phyloP scores from a whole-genome alignment of 108 stramenopile species.

The Nitzschia palea region DNA sequence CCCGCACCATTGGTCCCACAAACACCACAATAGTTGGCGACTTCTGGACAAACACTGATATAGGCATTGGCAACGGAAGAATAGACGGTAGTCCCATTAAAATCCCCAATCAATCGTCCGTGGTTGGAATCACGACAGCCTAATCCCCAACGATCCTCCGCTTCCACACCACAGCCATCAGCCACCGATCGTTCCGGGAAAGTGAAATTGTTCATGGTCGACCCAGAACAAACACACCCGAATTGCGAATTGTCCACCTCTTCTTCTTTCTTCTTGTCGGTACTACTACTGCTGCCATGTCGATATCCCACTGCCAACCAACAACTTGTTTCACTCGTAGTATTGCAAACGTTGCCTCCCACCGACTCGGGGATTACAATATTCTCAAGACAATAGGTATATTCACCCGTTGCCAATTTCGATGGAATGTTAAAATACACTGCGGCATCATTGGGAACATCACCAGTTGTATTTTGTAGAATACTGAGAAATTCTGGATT shows the following conservation, averaged over 20 bases:
- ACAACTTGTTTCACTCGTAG: background rate
- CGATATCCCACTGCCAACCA: background rate
- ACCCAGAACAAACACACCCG: background rate
- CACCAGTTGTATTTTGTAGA: background rate
- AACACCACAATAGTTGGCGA: background rate
- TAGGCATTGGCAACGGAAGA: background rate
- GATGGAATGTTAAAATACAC: slow-evolving; percentile 5
- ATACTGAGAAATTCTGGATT: background rate
- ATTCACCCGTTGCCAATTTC: background rate
- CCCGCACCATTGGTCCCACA: background rate
- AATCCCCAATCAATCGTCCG: background rate
- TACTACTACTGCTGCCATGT: background rate
- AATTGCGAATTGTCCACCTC: background rate
- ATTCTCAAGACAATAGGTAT: background rate
- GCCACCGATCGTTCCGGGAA: background rate
- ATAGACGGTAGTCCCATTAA: background rate
- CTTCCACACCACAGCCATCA: background rate
- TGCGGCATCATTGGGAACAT: background rate
- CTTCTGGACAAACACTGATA: background rate
- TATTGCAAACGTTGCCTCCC: background rate
- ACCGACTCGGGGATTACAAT: background rate
- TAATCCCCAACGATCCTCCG: background rate
- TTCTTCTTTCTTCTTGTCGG: no score
- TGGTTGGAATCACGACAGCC: background rate
- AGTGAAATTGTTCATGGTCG: background rate